Conservation (phyloP, 257 asterid genomes). For the Plantago elongata region DNA sequence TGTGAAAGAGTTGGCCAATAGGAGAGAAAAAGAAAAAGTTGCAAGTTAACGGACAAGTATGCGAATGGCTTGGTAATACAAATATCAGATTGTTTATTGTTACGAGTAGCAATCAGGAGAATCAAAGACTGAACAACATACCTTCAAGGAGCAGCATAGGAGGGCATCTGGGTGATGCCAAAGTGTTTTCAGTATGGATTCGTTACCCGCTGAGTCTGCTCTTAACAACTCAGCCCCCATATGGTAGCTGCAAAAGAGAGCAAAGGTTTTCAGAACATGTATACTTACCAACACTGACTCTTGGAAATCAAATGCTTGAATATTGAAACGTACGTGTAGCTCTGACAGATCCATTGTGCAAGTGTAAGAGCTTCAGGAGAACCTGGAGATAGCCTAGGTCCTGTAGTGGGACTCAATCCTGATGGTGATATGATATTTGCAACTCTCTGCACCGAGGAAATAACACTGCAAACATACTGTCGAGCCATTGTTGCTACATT, state of each 20-base stretch:
- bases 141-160: conserved; percentile 94
- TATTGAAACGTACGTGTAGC: conserved; percentile 52
- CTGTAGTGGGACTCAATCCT: conserved; percentile 45
- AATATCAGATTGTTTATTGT: not conserved
- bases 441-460: conserved; percentile 90
- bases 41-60: not conserved
- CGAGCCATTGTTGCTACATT: conserved; percentile 87
- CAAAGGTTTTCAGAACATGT: not conserved
- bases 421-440: conserved; percentile 91
- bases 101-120: not conserved
- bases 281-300: not conserved
- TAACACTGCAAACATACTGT: conserved; percentile 87
- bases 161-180: conserved; percentile 98
- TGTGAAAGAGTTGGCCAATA: conserved; percentile 20
- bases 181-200: conserved; percentile 63
- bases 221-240: conserved; percentile 65
- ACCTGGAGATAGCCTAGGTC: conserved; percentile 57
- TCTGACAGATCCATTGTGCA: conserved; percentile 93
- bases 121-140: conserved; percentile 19
- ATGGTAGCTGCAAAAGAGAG: conserved; percentile 48
- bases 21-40: not conserved
- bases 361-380: conserved; percentile 94
- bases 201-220: conserved; percentile 45
- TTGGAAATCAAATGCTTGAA: not conserved
- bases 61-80: not conserved